Conservation (phyloP, 306 rosid species). For the Oemleria cerasiformis region DNA sequence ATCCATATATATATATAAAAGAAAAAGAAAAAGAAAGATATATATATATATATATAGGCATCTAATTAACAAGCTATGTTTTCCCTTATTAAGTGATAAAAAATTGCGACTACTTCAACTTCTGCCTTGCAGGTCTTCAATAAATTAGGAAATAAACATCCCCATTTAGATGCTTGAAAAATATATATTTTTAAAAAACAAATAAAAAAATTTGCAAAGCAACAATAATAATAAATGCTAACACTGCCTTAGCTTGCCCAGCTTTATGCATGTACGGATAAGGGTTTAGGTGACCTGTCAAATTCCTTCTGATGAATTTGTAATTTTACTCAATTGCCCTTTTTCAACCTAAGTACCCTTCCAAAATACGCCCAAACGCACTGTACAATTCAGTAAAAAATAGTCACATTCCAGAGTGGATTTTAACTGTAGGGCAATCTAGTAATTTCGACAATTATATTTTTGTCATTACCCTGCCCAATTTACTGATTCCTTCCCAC, state of each 20-base stretch:
- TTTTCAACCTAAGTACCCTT: no score
- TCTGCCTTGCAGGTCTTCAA: not conserved
- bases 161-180: not conserved
- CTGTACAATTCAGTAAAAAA: not conserved
- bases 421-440: constrained; percentile 28
- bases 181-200: no score
- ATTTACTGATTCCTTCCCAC: not conserved
- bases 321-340: no score
- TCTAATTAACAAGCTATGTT: no score
- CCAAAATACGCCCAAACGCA: no score
- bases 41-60: not conserved
- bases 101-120: not conserved
- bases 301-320: not conserved
- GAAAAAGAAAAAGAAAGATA: not conserved
- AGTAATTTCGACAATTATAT: constrained; percentile 2
- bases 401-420: not conserved
- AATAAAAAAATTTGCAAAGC: not conserved
- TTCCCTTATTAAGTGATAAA: not conserved
- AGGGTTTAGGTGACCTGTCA: not conserved
- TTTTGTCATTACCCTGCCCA: constrained; percentile 24
- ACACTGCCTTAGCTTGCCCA: not conserved
- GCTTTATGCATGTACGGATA: not conserved
- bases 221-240: not conserved
- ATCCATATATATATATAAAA: no score
- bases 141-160: not conserved